Percentiles rank a stretch among this genome's conserved stretches.
These are phyloP conservation scores for Aethionema arabicum DNA, from an alignment of 345 rosid species.

Conservation along the genomic window DNA sequence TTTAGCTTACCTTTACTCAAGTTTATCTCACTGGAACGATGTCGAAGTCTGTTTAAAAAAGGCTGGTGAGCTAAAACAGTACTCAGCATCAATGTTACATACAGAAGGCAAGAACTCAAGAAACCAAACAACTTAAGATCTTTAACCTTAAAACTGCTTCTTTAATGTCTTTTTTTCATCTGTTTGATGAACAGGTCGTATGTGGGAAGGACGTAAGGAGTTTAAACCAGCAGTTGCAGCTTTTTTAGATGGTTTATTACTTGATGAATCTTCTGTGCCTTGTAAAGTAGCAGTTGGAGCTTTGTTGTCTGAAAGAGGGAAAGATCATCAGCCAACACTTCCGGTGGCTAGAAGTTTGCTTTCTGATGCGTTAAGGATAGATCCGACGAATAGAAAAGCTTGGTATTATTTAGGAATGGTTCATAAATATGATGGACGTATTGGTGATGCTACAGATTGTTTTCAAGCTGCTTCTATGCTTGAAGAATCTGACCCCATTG, in stretches of 20 bases:
- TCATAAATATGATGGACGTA: conserved; percentile 74
- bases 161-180: conserved; percentile 14
- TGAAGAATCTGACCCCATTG: conserved; percentile 86
- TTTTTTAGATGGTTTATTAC: conserved; percentile 55
- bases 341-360: conserved; percentile 88
- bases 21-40: conserved; percentile 91
- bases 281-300: conserved; percentile 65
- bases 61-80: conserved; percentile 71
- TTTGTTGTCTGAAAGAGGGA: conserved; percentile 54
- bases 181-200: conserved; percentile 48
- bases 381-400: conserved; percentile 81
- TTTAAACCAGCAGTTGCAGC: conserved; percentile 51
- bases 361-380: conserved; percentile 83
- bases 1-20: conserved; percentile 74
- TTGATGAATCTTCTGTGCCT: conserved; percentile 64
- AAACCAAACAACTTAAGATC: background rate
- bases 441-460: conserved; percentile 84
- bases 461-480: conserved; percentile 97
- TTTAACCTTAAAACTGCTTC: background rate
- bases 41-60: conserved; percentile 76
- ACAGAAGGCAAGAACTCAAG: conserved; percentile 67
- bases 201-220: conserved; percentile 69
- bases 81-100: conserved; percentile 64
- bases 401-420: conserved; percentile 87
- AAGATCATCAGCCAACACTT: conserved; percentile 42